These are phyloP conservation scores for Oidium heveae DNA, from an alignment of 2,329 filamentous ascomycete species.

Conservation along the genomic window DNA sequence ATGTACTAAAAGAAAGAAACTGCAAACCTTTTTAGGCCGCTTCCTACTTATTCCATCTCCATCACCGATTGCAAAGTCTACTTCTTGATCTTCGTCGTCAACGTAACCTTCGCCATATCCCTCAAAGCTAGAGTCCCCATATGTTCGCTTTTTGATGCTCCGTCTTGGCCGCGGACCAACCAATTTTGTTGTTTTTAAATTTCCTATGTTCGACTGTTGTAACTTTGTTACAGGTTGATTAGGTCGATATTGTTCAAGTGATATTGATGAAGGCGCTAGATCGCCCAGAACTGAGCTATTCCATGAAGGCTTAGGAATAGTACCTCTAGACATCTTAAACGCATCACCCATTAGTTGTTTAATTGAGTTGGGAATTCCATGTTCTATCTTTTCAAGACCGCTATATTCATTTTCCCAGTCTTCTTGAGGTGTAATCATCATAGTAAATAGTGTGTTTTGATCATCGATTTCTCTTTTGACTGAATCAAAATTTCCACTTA, in stretches of 20 bases:
- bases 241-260: constrained; percentile 1
- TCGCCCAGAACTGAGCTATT: constrained; percentile 33
- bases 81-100: constrained; percentile 37
- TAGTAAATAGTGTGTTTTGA: constrained; percentile 25
- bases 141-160: constrained; percentile 46
- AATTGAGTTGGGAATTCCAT: constrained; percentile 23
- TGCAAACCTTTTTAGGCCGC: constrained; percentile 36
- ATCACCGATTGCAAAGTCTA: constrained; percentile 47
- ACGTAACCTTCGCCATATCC: constrained; percentile 49
- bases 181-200: constrained; percentile 2
- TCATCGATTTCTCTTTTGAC: constrained; percentile 28
- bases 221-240: constrained; percentile 4
- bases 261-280: constrained; percentile 11
- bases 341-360: constrained; percentile 23
- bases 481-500: constrained; percentile 35
- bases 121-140: constrained; percentile 48
- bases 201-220: constrained; percentile 4
- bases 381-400: constrained; percentile 27
- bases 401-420: constrained; percentile 30
- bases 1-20: constrained; percentile 4
- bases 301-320: constrained; percentile 28
- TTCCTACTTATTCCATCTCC: constrained; percentile 33
- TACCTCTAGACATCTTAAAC: constrained; percentile 29
- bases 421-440: constrained; percentile 26
- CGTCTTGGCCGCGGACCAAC: constrained; percentile 30